A percentile compares a stretch with the other conserved stretches of the same genome.
These are phyloP conservation scores for Alternaria burnsii DNA, from an alignment of 2,329 filamentous ascomycete genomes.

Conservation along the genomic window DNA sequence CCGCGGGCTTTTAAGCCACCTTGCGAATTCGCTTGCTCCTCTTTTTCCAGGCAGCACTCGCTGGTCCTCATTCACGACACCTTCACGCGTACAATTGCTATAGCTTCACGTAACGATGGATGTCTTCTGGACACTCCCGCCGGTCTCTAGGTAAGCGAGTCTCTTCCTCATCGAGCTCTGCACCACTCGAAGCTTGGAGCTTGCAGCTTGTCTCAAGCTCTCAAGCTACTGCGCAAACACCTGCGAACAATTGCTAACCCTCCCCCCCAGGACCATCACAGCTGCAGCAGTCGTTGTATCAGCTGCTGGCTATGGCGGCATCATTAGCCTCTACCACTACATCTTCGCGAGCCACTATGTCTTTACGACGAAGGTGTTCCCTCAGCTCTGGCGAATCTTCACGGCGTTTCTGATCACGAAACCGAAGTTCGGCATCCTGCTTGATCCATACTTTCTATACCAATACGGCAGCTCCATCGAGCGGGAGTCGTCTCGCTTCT, in stretches of 20 bases:
- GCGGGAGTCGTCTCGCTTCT: slow-evolving; percentile 73
- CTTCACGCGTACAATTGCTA: slow-evolving; percentile 28
- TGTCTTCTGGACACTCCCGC: slow-evolving; percentile 71
- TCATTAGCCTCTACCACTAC: slow-evolving; percentile 63
- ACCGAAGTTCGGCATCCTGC: slow-evolving; percentile 64
- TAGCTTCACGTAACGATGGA: slow-evolving; percentile 58
- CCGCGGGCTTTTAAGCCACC: slow-evolving; percentile 26
- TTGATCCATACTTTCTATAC: slow-evolving; percentile 82
- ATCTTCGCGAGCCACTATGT: slow-evolving; percentile 64
- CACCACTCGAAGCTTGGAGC: not conserved
- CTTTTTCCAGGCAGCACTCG: slow-evolving; percentile 45
- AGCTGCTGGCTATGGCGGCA: slow-evolving; percentile 65
- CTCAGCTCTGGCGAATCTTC: slow-evolving; percentile 67
- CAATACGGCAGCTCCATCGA: slow-evolving; percentile 80
- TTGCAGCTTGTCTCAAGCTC: not conserved
- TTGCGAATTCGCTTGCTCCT: slow-evolving; percentile 25
- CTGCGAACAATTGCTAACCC: slow-evolving; percentile 51
- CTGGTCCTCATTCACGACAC: slow-evolving; percentile 42
- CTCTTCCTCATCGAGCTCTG: slow-evolving; percentile 6
- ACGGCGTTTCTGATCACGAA: slow-evolving; percentile 68
- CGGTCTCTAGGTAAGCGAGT: slow-evolving; percentile 69
- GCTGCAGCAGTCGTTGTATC: slow-evolving; percentile 71
- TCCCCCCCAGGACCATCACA: slow-evolving; percentile 70
- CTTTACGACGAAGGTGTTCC: slow-evolving; percentile 62
- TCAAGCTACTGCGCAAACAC: not conserved